Conservation (phyloP, 768 basidiomycete species). For the Serendipita vermifera region DNA sequence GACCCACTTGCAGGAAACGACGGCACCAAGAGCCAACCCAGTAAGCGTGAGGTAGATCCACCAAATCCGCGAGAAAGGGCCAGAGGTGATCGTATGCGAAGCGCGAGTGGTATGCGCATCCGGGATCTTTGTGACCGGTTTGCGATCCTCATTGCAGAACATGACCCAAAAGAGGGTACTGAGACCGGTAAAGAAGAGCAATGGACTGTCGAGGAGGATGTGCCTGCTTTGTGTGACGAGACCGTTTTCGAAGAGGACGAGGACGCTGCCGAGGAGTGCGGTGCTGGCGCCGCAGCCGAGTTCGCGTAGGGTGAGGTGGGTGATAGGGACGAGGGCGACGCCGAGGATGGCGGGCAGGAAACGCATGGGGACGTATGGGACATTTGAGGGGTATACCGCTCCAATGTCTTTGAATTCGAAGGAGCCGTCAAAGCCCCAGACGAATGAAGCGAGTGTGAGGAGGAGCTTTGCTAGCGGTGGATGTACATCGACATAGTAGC, state of each 20-base stretch:
- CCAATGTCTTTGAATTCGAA: constrained; percentile 95
- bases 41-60: constrained; percentile 85
- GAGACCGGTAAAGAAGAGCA: constrained; percentile 95
- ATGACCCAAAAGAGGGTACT: constrained; percentile 76
- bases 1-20: constrained; percentile 94
- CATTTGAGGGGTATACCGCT: constrained; percentile 47
- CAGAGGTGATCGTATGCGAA: too few relatives aligned
- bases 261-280: constrained; percentile 76
- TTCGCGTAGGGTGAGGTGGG: constrained; percentile 94
- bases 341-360: constrained; percentile 86
- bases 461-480: constrained; percentile 95
- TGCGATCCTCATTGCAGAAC: constrained; percentile 83
- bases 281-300: constrained; percentile 88
- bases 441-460: constrained; percentile 77
- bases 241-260: constrained; percentile 95
- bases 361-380: constrained; percentile 96
- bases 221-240: constrained; percentile 90
- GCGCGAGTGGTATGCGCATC: too few relatives aligned
- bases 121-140: too few relatives aligned
- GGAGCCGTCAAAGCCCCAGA: constrained; percentile 79
- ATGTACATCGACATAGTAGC: constrained; percentile 90
- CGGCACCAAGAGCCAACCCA: constrained; percentile 82
- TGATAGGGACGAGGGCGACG: constrained; percentile 73
- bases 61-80: constrained; percentile 76
- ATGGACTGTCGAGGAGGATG: constrained; percentile 95